Evolutionary conservation across 495 filamentous ascomycete species (phyloP), one percentile per base, ranked within the genome.

Genomic region (Penicillium coprophilum): DNA sequence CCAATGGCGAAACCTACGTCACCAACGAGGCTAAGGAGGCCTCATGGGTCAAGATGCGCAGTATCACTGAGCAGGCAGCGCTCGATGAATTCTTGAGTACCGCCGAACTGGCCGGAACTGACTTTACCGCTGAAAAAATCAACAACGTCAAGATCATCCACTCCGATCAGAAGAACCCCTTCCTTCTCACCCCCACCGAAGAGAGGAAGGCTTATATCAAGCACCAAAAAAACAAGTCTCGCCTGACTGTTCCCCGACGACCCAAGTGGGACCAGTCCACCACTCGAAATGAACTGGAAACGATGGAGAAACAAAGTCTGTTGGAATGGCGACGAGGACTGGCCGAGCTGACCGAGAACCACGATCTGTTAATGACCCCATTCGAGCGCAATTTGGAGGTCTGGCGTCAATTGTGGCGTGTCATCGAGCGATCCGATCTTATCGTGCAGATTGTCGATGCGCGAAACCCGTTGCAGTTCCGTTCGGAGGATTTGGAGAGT

Each of bases 371-470:
- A 50, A 95, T 99, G 92, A 99, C 95, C 2, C 95, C 95, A 0
- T 99, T 99, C 64, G 95, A 99, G 80, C 82, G 94, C 32, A 99
- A 99, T 71, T 61, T 99, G 56, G 95, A 99, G 70, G 92, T 99
- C 46, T 99, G 95, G 95, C 84, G 95, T 67, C 95, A 99, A 71
- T 66, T 99, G 62, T 99, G 95, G 95, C 84, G 95, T 74, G 95
- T 99, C 46, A 96, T 99, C 63, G 95, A 99, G 77, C 82, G 95
- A 23, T 96, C 90, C 9, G 94, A 99, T 71, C 75, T 99, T 23
- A 84, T 99, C 3, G 94, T 97, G 45, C 95, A 99, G 78, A 99
- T 99, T 76, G 95, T 97, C 58, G 95, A 99, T 77, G 95, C 95
- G 6, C 79, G 95, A 58, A 96, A 97, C 72, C 95, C 95, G 6